Conservation (phyloP, 2,329 filamentous ascomycete genomes). For the Pleurostoma richardsiae region DNA sequence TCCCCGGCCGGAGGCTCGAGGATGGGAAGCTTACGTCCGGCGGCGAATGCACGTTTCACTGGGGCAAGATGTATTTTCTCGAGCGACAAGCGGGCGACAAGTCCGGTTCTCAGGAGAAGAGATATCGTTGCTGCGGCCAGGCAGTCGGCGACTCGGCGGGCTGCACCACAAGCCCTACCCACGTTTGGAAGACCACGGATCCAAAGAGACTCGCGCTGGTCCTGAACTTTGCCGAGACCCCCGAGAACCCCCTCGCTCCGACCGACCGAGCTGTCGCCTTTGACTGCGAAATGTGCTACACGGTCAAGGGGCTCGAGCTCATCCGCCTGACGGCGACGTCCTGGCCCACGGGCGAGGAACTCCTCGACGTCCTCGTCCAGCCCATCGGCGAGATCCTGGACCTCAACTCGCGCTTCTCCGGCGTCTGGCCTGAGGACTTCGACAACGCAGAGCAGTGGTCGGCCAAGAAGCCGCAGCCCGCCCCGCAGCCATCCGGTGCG, state of each 20-base stretch:
- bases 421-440: conserved; percentile 75
- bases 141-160: conserved; percentile 66
- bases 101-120: conserved; percentile 47
- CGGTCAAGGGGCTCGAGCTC: conserved; percentile 79
- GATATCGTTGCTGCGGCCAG: conserved; percentile 76
- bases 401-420: conserved; percentile 88
- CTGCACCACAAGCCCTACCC: conserved; percentile 65
- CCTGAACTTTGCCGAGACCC: conserved; percentile 77
- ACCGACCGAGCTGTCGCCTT: conserved; percentile 68
- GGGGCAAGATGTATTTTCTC: conserved; percentile 63
- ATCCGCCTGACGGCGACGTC: conserved; percentile 83
- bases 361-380: conserved; percentile 81
- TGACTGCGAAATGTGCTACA: conserved; percentile 98
- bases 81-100: conserved; percentile 50
- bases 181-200: conserved; percentile 84
- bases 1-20: conserved; percentile 73
- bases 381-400: conserved; percentile 82
- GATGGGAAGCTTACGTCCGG: conserved; percentile 73
- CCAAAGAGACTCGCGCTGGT: conserved; percentile 70
- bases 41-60: conserved; percentile 77
- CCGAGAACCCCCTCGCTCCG: conserved; percentile 51
- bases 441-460: conserved; percentile 58
- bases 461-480: conserved; percentile 12
- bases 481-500: conserved; percentile 14
- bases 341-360: conserved; percentile 71